Conservation (phyloP, 257 asterid genomes). For the Eucommia ulmoides region DNA sequence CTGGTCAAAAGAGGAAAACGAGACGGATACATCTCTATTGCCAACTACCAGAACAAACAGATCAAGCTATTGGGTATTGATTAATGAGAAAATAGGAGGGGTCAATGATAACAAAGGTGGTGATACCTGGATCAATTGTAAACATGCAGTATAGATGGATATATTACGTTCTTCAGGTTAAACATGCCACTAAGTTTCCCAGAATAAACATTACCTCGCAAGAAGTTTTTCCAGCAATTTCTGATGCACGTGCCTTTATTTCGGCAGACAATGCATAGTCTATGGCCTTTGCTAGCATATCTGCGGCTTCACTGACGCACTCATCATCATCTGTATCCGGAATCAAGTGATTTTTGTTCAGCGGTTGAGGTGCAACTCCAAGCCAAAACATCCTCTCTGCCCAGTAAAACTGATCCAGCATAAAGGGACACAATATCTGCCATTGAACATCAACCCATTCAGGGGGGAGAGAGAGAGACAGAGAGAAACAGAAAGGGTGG, state of each 20-base stretch:
- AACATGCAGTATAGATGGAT: neutral
- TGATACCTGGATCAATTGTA: neutral
- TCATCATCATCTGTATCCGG: slow-evolving; percentile 45
- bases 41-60: neutral
- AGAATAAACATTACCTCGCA: slow-evolving; percentile 41
- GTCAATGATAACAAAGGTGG: neutral
- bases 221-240: slow-evolving; percentile 45
- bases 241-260: slow-evolving; percentile 43
- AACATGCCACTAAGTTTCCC: neutral
- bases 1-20: too few species aligned
- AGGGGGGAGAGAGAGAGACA: neutral
- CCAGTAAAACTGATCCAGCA: slow-evolving; percentile 92
- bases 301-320: slow-evolving; percentile 38
- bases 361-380: slow-evolving; percentile 84
- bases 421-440: slow-evolving; percentile 82
- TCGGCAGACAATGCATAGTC: slow-evolving; percentile 32
- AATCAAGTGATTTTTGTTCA: slow-evolving; percentile 36
- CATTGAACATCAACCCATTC: neutral
- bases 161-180: neutral
- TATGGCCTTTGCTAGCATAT: slow-evolving; percentile 40
- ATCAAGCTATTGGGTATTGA: neutral
- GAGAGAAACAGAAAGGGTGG: too few species aligned
- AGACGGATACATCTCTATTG: too few species aligned
- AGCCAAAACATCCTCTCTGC: slow-evolving; percentile 99
- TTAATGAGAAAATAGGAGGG: neutral